Percentiles rank a stretch among this genome's conserved stretches.
phyloP scores from a whole-genome alignment of 495 filamentous ascomycete species.

The Trichoderma reesei region DNA sequence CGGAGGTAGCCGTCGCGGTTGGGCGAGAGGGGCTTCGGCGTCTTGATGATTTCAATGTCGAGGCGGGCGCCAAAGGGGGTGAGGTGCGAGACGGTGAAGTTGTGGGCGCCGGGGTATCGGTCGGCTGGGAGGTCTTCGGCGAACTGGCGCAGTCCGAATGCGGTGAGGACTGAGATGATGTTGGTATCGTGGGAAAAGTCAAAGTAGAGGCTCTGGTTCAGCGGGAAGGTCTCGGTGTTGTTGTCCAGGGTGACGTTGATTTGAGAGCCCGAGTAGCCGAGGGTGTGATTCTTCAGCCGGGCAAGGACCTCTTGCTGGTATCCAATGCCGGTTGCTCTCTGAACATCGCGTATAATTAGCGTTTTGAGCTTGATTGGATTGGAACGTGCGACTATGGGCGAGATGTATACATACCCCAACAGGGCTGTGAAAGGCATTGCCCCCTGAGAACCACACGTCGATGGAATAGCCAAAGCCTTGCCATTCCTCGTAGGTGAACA shows the following conservation, averaged over 20 bases:
- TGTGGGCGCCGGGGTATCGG: slow-evolving; percentile 33
- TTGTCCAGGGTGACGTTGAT: slow-evolving; percentile 63
- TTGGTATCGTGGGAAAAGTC: slow-evolving; percentile 86
- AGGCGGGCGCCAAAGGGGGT: slow-evolving; percentile 51
- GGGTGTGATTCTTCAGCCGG: slow-evolving; percentile 44
- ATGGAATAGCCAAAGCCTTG: slow-evolving; percentile 59
- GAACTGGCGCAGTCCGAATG: slow-evolving; percentile 62
- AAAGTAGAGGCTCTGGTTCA: slow-evolving; percentile 56
- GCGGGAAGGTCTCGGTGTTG: slow-evolving; percentile 53
- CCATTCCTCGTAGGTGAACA: slow-evolving; percentile 68
- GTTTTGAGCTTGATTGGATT: neutral
- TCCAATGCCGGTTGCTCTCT: slow-evolving; percentile 51
- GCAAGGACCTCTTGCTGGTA: slow-evolving; percentile 55
- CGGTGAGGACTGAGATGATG: slow-evolving; percentile 60
- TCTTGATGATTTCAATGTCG: slow-evolving; percentile 54
- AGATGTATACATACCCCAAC: slow-evolving; percentile 27
- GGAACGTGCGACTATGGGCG: neutral
- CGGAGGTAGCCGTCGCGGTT: slow-evolving; percentile 30
- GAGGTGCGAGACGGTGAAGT: slow-evolving; percentile 46
- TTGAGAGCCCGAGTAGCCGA: slow-evolving; percentile 41
- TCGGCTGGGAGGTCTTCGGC: slow-evolving; percentile 40
- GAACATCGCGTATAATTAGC: neutral
- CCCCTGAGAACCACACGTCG: slow-evolving; percentile 51
- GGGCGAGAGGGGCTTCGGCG: slow-evolving; percentile 40
- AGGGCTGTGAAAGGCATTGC: slow-evolving; percentile 49